A percentile compares a stretch with the other conserved stretches of the same genome.
Conservation (phyloP, 1,284 basidiomycete genomes). For the Phellopilus nigrolimitatus region DNA sequence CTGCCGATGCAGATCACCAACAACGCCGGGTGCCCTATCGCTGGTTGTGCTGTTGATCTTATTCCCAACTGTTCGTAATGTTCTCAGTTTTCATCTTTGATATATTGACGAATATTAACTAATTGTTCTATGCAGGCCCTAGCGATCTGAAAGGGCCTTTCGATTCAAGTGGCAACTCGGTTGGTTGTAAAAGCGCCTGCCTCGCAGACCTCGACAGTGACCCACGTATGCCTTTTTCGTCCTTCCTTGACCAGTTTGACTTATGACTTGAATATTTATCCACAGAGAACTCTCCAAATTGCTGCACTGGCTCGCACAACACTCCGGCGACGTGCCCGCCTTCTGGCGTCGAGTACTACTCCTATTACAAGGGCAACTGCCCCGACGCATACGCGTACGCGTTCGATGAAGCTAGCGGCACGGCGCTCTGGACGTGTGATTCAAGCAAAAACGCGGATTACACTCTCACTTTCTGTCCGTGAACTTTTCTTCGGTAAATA, state of each 20-base stretch:
- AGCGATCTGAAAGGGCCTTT: slow-evolving; percentile 44
- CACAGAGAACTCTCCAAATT: slow-evolving; percentile 40
- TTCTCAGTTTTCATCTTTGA: not conserved
- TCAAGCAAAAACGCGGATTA: slow-evolving; percentile 41
- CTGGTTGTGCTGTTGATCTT: slow-evolving; percentile 51
- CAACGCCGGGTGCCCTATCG: slow-evolving; percentile 43
- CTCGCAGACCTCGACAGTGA: slow-evolving; percentile 45
- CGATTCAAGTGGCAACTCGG: slow-evolving; percentile 44
- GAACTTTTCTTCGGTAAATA: too few relatives aligned
- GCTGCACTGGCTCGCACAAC: slow-evolving; percentile 48
- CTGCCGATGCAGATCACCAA: slow-evolving; percentile 51
- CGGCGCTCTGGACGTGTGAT: slow-evolving; percentile 48
- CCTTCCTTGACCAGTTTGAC: not conserved
- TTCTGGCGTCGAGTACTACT: slow-evolving; percentile 45
- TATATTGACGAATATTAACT: not conserved
- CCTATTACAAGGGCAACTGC: slow-evolving; percentile 53
- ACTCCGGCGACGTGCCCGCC: slow-evolving; percentile 46
- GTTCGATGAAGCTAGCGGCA: slow-evolving; percentile 49
- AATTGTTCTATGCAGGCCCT: slow-evolving; percentile 38
- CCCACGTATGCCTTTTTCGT: slow-evolving; percentile 35
- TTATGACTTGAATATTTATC: not conserved
- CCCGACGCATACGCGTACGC: slow-evolving; percentile 55
- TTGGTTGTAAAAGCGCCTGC: slow-evolving; percentile 59
- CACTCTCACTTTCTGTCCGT: slow-evolving; percentile 56
- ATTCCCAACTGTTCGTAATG: slow-evolving; percentile 41